Evolutionary conservation across 768 basidiomycete genomes (phyloP).

Genomic region (Phlegmacium glaucopus): DNA sequence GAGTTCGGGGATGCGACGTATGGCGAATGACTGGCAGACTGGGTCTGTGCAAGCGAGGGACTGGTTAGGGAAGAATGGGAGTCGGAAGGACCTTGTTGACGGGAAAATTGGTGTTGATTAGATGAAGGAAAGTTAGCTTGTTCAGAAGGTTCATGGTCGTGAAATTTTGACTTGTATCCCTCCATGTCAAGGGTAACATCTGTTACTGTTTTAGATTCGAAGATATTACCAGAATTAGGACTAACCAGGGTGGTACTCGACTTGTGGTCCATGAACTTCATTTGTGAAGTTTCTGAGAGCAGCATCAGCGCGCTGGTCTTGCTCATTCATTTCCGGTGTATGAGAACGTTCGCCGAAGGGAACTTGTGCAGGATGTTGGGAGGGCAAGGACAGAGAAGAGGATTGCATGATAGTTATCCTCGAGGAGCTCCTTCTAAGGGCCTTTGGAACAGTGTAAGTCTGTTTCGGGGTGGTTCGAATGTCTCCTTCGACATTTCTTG

Average conservation of each 20-base stretch:
- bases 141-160: slow-evolving; percentile 36
- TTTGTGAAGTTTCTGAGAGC: slow-evolving; percentile 40
- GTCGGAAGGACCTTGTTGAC: not conserved
- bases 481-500: slow-evolving; percentile 16
- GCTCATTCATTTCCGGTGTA: slow-evolving; percentile 32
- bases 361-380: slow-evolving; percentile 27
- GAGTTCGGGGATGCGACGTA: slow-evolving; percentile 11
- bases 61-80: slow-evolving; percentile 1
- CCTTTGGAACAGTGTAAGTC: slow-evolving; percentile 21
- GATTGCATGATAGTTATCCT: slow-evolving; percentile 27
- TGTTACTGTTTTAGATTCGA: slow-evolving; percentile 20
- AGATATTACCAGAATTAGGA: not conserved
- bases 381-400: slow-evolving; percentile 24
- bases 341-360: slow-evolving; percentile 16
- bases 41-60: slow-evolving; percentile 14
- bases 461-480: slow-evolving; percentile 32
- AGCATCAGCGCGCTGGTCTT: slow-evolving; percentile 47
- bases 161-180: slow-evolving; percentile 64
- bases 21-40: slow-evolving; percentile 15
- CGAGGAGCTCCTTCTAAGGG: slow-evolving; percentile 26
- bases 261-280: slow-evolving; percentile 46
- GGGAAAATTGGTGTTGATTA: slow-evolving; percentile 4
- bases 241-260: slow-evolving; percentile 61
- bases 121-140: slow-evolving; percentile 34
- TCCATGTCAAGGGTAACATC: slow-evolving; percentile 80